Evolutionary conservation across 257 asterid species (phyloP), one percentile per base, ranked within the genome.

Genomic region (Mitragyna speciosa): DNA sequence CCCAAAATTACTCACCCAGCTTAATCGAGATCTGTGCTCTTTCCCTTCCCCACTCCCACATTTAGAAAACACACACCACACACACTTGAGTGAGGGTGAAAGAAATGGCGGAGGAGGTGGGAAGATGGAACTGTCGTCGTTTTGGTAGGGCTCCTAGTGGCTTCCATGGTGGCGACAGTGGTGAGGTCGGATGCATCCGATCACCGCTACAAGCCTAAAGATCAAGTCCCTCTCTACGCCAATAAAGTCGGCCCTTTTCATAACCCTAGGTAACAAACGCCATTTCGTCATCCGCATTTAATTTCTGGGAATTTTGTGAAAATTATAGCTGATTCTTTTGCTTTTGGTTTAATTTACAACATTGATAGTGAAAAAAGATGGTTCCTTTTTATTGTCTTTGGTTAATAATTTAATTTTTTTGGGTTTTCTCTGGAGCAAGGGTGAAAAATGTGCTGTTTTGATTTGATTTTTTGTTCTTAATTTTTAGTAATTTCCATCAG

Each of bases 191-290:
- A 92, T 80, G 93, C 81, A 17, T 92, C 97, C n/a, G 92, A 92
- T 87, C 98, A 94, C 79, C 89, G 78, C 77, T 94, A 89, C 90
- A 92, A 87, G 54, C 82, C 83, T 58, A 93, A 96, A 39, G 97
- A 94, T 74, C 70, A 83, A 61, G 97, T 94, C 73, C 96, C 97
- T 78, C 92, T 91, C 0, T 94, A 94, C 72, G 97, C 97, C 48
- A 92, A 92, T 64, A 92, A 94, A 85, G 98, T 94, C 77, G 97
- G 97, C 3, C 98, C 98, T 70, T 94, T 94, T 77, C 98, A 94
- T 78, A 94, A 94, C 83, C 94, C 96, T 67, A 91, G 96, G 96
- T 91, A 81, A 71, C 28, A 45, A 36, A 36, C 39, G 1, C 11
- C 58, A 39, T 9, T 51, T 48, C 43, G 12, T n/a, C 48, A 28